These are phyloP conservation scores for Dactylellina parvicollis DNA, from an alignment of 2,329 filamentous ascomycete species.

Conservation along the genomic window DNA sequence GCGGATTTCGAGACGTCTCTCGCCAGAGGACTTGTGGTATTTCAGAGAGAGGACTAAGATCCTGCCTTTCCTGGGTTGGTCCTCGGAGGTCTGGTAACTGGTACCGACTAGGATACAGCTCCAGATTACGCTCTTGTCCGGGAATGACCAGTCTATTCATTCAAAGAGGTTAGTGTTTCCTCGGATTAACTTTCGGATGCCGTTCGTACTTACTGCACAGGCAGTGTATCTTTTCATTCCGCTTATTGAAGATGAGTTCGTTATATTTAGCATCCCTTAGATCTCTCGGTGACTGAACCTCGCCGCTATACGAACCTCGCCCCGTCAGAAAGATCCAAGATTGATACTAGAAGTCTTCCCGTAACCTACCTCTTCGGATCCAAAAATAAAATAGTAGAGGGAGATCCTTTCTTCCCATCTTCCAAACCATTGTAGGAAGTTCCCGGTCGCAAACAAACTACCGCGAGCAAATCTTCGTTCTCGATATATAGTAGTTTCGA, in stretches of 20 bases:
- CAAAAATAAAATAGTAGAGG: slow-evolving; percentile 54
- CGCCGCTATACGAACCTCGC: slow-evolving; percentile 46
- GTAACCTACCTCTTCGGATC: slow-evolving; percentile 57
- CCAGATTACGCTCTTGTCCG: slow-evolving; percentile 33
- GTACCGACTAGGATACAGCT: slow-evolving; percentile 57
- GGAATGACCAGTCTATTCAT: slow-evolving; percentile 35
- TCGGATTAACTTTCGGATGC: neutral
- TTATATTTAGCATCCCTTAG: slow-evolving; percentile 55
- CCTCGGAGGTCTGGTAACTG: slow-evolving; percentile 51
- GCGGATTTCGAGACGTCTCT: slow-evolving; percentile 54
- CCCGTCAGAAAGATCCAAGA: neutral
- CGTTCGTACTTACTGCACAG: slow-evolving; percentile 54
- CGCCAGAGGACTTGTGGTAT: slow-evolving; percentile 1
- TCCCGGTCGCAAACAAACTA: slow-evolving; percentile 55
- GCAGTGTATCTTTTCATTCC: slow-evolving; percentile 57
- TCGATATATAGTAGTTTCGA: slow-evolving; percentile 56
- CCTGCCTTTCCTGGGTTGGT: slow-evolving; percentile 53
- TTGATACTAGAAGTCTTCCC: neutral
- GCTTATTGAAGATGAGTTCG: slow-evolving; percentile 57
- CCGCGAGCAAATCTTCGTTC: slow-evolving; percentile 55
- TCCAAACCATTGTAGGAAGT: slow-evolving; percentile 12
- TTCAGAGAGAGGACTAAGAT: slow-evolving; percentile 56
- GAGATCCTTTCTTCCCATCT: slow-evolving; percentile 3
- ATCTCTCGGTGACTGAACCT: slow-evolving; percentile 51
- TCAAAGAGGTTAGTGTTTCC: neutral